phyloP scores from a whole-genome alignment of 1,139 yeast species.

The Taphrina sp. region DNA sequence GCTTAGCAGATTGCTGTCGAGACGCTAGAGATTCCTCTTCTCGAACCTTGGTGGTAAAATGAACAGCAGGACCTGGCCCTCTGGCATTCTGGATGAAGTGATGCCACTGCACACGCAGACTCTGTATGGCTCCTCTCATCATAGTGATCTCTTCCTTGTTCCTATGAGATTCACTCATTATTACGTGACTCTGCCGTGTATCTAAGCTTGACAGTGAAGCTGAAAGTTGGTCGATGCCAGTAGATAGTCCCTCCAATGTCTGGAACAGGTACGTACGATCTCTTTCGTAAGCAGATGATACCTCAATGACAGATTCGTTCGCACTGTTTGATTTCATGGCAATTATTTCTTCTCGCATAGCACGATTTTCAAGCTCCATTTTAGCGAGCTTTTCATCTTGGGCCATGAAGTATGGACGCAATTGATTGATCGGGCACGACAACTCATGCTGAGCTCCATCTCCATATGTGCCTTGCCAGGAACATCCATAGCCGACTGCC shows the following conservation, averaged over 20 bases:
- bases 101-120: conserved; percentile 22
- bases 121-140: conserved; percentile 25
- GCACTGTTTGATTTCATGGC: background rate
- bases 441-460: background rate
- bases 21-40: too few relatives aligned
- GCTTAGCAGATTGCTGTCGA: too few relatives aligned
- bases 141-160: conserved; percentile 26
- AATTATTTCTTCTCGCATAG: conserved; percentile 1
- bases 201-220: conserved; percentile 14
- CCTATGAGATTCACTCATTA: conserved; percentile 20
- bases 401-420: conserved; percentile 7
- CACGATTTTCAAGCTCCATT: conserved; percentile 3
- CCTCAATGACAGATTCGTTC: conserved; percentile 15
- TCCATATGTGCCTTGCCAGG: conserved; percentile 5
- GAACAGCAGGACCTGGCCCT: conserved; percentile 10
- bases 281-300: conserved; percentile 22
- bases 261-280: conserved; percentile 26
- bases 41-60: too few relatives aligned
- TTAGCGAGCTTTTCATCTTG: conserved; percentile 2
- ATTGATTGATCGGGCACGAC: background rate
- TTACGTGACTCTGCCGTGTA: conserved; percentile 14
- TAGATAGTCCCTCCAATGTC: conserved; percentile 7
- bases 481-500: conserved; percentile 9
- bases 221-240: conserved; percentile 13
- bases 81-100: conserved; percentile 26